Conservation (phyloP, 345 rosid species). For the Nephelium lappaceum region DNA sequence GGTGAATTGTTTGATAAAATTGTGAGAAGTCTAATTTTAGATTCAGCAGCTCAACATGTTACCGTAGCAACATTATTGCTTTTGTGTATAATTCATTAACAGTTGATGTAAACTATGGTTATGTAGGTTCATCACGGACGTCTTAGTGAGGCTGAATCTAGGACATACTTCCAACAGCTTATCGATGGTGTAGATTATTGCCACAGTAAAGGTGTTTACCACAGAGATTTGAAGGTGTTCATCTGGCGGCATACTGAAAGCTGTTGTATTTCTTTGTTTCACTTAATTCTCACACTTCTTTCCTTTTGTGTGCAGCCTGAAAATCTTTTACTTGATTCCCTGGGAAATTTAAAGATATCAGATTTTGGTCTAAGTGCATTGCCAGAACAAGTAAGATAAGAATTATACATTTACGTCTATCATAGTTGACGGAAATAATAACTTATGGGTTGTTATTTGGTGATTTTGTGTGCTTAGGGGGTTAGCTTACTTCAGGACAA, state of each 20-base stretch:
- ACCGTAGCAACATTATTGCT: background rate
- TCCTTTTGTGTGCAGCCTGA: conserved; percentile 65
- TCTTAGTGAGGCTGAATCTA: conserved; percentile 86
- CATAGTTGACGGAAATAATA: conserved; percentile 5
- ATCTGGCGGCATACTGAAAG: conserved; percentile 10
- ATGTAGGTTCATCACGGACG: conserved; percentile 81
- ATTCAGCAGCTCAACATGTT: conserved; percentile 12
- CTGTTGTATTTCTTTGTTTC: background rate
- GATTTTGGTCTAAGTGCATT: conserved; percentile 96
- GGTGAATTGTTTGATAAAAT: conserved; percentile 98
- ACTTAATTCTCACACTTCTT: conserved; percentile 24
- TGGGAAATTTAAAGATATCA: conserved; percentile 86
- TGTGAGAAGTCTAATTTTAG: conserved; percentile 52
- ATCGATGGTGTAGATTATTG: conserved; percentile 97
- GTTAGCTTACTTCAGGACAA: conserved; percentile 83
- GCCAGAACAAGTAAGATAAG: conserved; percentile 69
- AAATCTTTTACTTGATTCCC: conserved; percentile 91
- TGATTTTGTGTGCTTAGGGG: conserved; percentile 50
- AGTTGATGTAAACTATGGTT: conserved; percentile 11
- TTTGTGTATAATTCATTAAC: background rate
- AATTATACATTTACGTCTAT: background rate
- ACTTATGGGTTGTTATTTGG: conserved; percentile 2
- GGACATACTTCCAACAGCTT: conserved; percentile 91
- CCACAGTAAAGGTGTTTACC: conserved; percentile 91
- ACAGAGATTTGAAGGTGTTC: conserved; percentile 87